Base-by-base conservation (phyloP, 2,329 filamentous ascomycete species). In the Colletotrichum melonis region DNA sequence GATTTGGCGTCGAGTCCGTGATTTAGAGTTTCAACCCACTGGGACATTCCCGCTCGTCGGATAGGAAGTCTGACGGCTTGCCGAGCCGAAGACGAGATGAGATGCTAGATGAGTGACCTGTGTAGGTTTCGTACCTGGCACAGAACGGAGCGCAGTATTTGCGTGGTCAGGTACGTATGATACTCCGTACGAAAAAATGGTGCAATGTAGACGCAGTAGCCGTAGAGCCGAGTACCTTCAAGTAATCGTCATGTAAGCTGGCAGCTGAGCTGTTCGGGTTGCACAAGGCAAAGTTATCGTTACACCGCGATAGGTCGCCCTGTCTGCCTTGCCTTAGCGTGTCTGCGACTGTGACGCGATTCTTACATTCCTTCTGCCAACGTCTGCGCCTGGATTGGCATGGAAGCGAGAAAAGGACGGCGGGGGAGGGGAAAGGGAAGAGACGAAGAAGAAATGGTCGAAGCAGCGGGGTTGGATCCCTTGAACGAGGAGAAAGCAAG, bases 1-100 rank as follows among this genome's bases (percentile, higher is more conserved):
- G 69, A 62, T 54, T 55, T 69, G 59, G 66, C 42, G 28, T 56
- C 54, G 54, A 30, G 70, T 63, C 66, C 59, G 70, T 62, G 55
- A 55, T 59, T 64, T 69, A 73, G 66, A 69, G 70, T 73, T 69
- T 69, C 66, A 69, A 62, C 42, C 67, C 67, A 70, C 69, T 73
- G 70, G 56, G 60, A 66, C 67, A 22, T 58, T 73, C 70, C 67
- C 60, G 70, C 70, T 65, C 59, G 58, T 62, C 42, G 49, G 70
- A 70, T 57, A 67, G 67, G 65, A 42, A 67, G 60, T 24, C 52
- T 70, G 55, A 30, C 8, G 46, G 38, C 26, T 67, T 67, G 63
- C 49, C 46, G 14, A 42, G 38, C 38, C 8, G 42, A 19, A 49
- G 42, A 49, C 19, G 19, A 49, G 42, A 49, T 49, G 42, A 49